Percentiles rank a stretch among this genome's conserved stretches.
Conservation (phyloP, 352 stramenopile genomes). For the Thraustochytrium striatum region DNA sequence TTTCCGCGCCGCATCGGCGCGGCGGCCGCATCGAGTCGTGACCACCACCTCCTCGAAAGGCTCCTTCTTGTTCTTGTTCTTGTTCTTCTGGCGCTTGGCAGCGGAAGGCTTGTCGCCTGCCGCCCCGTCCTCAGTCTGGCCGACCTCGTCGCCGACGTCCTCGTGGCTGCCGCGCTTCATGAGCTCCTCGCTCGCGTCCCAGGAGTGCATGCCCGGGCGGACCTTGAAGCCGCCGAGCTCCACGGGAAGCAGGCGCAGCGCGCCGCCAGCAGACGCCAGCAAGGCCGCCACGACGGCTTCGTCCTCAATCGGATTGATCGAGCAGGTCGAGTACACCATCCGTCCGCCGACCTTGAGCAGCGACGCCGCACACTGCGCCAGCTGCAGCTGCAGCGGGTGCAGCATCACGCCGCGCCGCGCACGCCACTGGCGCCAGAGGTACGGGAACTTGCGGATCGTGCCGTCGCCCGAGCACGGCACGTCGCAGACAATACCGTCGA, state of each 20-base stretch:
- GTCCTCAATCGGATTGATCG: constrained; percentile 98
- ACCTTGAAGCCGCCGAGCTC: constrained; percentile 72
- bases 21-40: too few relatives aligned
- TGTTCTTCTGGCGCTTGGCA: background rate
- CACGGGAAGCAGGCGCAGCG: constrained; percentile 75
- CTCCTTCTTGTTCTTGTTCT: background rate
- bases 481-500: constrained; percentile 96
- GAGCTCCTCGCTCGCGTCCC: constrained; percentile 85
- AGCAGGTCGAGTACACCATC: constrained; percentile 96
- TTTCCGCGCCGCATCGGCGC: constrained; percentile 62
- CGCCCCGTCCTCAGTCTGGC: background rate
- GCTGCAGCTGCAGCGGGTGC: constrained; percentile 90
- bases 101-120: background rate
- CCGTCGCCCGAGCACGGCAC: constrained; percentile 97
- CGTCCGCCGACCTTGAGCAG: constrained; percentile 68
- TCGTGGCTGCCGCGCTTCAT: constrained; percentile 58
- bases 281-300: constrained; percentile 95
- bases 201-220: constrained; percentile 75
- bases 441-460: constrained; percentile 95
- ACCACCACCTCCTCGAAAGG: constrained; percentile 65
- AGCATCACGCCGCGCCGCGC: constrained; percentile 80
- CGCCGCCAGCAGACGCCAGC: constrained; percentile 78
- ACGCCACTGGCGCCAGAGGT: constrained; percentile 88
- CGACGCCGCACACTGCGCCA: constrained; percentile 70
- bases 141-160: background rate